Conservation (phyloP, 2,329 filamentous ascomycete genomes). For the Fusarium decemcellulare region DNA sequence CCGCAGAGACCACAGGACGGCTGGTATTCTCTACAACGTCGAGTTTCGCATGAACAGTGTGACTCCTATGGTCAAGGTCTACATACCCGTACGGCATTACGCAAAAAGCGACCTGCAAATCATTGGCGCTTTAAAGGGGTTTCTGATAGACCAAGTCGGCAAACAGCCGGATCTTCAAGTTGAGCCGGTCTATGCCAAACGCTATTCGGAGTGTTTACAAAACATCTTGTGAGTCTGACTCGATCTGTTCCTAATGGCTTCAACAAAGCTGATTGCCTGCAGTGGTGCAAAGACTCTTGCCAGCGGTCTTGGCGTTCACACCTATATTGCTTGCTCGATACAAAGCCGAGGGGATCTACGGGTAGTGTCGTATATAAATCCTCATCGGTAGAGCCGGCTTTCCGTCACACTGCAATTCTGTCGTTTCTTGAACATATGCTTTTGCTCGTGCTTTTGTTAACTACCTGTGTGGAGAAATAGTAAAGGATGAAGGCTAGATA, state of each 20-base stretch:
- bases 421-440: neutral
- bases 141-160: neutral
- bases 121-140: neutral
- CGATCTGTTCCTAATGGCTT: too few relatives aligned
- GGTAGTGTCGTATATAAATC: slow-evolving; percentile 17
- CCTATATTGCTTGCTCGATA: neutral
- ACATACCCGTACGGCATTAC: slow-evolving; percentile 55
- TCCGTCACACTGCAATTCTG: too few relatives aligned
- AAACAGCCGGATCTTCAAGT: fast-evolving
- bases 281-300: neutral
- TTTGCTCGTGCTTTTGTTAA: neutral
- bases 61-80: slow-evolving; percentile 49
- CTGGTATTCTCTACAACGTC: slow-evolving; percentile 52
- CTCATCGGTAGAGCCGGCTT: neutral
- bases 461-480: too few relatives aligned
- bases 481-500: too few relatives aligned
- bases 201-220: slow-evolving; percentile 7
- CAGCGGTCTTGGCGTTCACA: neutral
- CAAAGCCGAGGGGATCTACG: neutral
- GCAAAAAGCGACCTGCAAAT: slow-evolving; percentile 23
- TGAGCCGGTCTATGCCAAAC: neutral
- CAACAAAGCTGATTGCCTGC: neutral
- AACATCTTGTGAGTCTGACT: neutral
- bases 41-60: slow-evolving; percentile 43
- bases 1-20: slow-evolving; percentile 47